Evolutionary conservation across 192 early-diverging fungal genomes (phyloP).

Genomic region (Powellomyces hirtus): DNA sequence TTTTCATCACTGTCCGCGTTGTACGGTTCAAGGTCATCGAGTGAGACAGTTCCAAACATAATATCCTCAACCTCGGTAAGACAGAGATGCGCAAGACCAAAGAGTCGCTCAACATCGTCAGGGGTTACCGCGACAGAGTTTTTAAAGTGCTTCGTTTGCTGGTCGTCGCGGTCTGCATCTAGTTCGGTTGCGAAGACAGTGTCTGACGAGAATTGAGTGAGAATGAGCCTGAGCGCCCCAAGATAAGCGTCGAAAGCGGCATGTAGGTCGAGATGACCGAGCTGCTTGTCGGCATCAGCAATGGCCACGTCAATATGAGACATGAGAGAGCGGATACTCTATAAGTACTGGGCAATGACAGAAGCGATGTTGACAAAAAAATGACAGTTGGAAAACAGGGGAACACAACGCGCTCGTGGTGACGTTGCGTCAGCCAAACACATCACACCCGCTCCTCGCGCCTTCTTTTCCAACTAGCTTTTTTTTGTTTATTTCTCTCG

Average conservation of each 20-base stretch:
- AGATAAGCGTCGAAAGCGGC: conserved; percentile 20
- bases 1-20: not conserved
- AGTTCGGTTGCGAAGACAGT: not conserved
- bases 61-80: conserved; percentile 28
- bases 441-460: too few species aligned
- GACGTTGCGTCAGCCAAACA: too few species aligned
- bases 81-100: conserved; percentile 27
- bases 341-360: too few species aligned
- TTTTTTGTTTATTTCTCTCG: too few species aligned
- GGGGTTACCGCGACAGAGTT: conserved; percentile 1
- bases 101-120: conserved; percentile 23
- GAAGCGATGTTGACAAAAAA: too few species aligned
- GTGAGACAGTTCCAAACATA: conserved; percentile 14
- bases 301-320: conserved; percentile 22
- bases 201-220: not conserved
- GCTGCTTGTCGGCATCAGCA: conserved; percentile 24
- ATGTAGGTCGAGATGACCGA: conserved; percentile 6
- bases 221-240: conserved; percentile 12
- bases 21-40: conserved; percentile 22
- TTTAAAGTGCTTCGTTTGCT: conserved; percentile 11
- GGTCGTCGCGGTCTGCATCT: not conserved
- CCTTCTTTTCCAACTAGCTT: too few species aligned
- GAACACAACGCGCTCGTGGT: too few species aligned
- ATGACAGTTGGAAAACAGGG: too few species aligned
- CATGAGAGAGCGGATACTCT: too few species aligned